Base-by-base conservation (phyloP, 2,329 filamentous ascomycete genomes). In the Dothistroma pini region DNA sequence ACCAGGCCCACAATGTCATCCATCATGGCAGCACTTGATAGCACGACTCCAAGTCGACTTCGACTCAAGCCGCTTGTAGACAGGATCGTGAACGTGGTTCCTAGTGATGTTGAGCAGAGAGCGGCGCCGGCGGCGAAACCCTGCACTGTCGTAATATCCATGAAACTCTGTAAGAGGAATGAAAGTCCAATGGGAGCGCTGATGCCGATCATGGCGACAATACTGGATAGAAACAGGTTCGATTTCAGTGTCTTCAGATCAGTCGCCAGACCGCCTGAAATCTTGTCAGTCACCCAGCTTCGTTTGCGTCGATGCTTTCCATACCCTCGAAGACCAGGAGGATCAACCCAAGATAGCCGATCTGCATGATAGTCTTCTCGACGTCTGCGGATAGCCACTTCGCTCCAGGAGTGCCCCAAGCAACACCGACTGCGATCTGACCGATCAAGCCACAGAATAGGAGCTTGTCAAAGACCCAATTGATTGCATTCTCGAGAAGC, bases 1-100 rank as follows among this genome's bases (percentile, higher is more conserved):
- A 93, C 84, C 10, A 93, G 76, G 0, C 89, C 89, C 1, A 90
- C 83, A 0, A 93, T 86, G 75, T 95, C 90, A 70, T 95, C 90
- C 76, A 95, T 84, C 84, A 95, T 90, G 0, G 90, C 90, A 0
- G 89, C 89, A 61, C 84, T 87, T 2, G 84, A 84, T 0, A 92
- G 79, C 0, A 95, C 83, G 9, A 75, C 85, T 59, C 77, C 90
- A 0, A 87, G 71, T 1, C 84, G 75, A 9, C 81, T 86, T 1
- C 76, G 71, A n/a, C 76, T 77, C 11, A 88, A 73, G 1, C 79
- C 79, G 2, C 85, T 86, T 9, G 90, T 87, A 0, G 81, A 83
- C 0, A 89, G 75, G 3, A 89, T 81, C 0, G 84, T 83, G 65
- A 88, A 88, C 0, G 85, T 88, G 0, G 89, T 93, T 5, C 89